Percentiles rank a stretch among this genome's conserved stretches.
Conservation (phyloP, 495 filamentous ascomycete genomes). For the Chaetomium cochliodes region DNA sequence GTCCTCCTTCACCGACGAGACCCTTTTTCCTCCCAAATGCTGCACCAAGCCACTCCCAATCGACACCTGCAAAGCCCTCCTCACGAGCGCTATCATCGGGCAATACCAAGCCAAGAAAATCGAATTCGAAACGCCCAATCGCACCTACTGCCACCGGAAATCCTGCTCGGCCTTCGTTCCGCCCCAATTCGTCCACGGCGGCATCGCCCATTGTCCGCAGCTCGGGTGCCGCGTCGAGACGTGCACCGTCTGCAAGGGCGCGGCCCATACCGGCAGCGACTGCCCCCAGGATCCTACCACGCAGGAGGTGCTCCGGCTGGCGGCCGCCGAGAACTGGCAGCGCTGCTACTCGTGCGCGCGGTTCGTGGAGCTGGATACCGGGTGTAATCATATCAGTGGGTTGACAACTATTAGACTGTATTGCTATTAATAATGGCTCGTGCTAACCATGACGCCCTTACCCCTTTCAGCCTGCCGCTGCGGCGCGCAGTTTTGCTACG, state of each 20-base stretch:
- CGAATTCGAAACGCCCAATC: slow-evolving; percentile 47
- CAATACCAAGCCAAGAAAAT: slow-evolving; percentile 42
- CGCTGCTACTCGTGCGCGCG: slow-evolving; percentile 40
- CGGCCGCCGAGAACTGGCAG: slow-evolving; percentile 44
- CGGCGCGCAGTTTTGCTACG: slow-evolving; percentile 58
- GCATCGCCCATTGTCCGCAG: slow-evolving; percentile 42
- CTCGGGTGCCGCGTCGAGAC: slow-evolving; percentile 38
- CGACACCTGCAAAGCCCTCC: slow-evolving; percentile 31
- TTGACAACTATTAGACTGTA: neutral
- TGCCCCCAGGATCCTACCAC: slow-evolving; percentile 43
- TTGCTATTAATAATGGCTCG: neutral
- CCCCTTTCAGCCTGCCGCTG: slow-evolving; percentile 46
- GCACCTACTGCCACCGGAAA: slow-evolving; percentile 49
- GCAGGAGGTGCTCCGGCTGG: slow-evolving; percentile 38
- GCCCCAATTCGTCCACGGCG: slow-evolving; percentile 30
- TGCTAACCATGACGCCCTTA: slow-evolving; percentile 8
- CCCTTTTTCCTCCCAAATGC: slow-evolving; percentile 55
- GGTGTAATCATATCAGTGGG: slow-evolving; percentile 51
- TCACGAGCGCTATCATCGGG: slow-evolving; percentile 32
- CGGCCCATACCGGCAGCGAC: slow-evolving; percentile 38
- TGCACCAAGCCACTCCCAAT: slow-evolving; percentile 45
- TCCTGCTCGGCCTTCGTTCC: slow-evolving; percentile 50
- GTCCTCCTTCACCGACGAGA: slow-evolving; percentile 45
- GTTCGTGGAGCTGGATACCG: slow-evolving; percentile 44
- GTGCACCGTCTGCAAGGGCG: slow-evolving; percentile 50